Percentiles rank a stretch among this genome's conserved stretches.
These are phyloP conservation scores for Microdochium nivale DNA, from an alignment of 2,329 filamentous ascomycete species.

Conservation along the genomic window DNA sequence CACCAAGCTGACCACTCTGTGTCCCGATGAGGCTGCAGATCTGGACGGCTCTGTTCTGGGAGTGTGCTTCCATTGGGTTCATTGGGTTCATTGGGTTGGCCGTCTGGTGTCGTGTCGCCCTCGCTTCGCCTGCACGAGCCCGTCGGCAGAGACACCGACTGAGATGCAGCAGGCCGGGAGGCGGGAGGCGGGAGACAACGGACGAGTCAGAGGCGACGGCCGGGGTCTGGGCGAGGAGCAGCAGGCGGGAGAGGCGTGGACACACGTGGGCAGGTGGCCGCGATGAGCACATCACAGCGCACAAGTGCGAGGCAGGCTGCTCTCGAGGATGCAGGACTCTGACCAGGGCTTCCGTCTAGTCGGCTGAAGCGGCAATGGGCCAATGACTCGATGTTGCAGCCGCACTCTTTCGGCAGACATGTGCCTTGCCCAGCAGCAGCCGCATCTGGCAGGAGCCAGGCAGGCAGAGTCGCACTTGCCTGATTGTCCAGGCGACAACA, in stretches of 20 bases:
- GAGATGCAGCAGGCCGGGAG: background rate
- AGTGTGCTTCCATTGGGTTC: too few species aligned
- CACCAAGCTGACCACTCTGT: too few species aligned
- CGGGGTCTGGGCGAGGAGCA: background rate
- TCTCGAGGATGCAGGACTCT: background rate
- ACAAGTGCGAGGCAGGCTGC: background rate
- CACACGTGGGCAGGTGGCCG: background rate
- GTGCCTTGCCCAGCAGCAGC: background rate
- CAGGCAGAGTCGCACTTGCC: background rate
- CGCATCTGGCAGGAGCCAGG: background rate
- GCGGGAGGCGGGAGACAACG: background rate
- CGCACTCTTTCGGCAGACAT: background rate
- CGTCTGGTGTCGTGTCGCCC: too few species aligned
- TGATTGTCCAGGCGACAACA: background rate
- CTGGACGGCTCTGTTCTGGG: too few species aligned
- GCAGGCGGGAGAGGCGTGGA: background rate
- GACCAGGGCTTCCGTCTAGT: background rate
- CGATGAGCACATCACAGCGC: background rate
- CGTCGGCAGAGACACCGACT: background rate
- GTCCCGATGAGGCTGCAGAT: too few species aligned
- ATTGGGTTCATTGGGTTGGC: too few species aligned
- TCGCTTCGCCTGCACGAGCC: too few species aligned
- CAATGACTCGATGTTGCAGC: background rate
- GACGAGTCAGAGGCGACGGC: background rate
- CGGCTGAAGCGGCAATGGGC: background rate